Evolutionary conservation across 2,329 filamentous ascomycete species (phyloP).

Genomic region (Fusarium sp.): DNA sequence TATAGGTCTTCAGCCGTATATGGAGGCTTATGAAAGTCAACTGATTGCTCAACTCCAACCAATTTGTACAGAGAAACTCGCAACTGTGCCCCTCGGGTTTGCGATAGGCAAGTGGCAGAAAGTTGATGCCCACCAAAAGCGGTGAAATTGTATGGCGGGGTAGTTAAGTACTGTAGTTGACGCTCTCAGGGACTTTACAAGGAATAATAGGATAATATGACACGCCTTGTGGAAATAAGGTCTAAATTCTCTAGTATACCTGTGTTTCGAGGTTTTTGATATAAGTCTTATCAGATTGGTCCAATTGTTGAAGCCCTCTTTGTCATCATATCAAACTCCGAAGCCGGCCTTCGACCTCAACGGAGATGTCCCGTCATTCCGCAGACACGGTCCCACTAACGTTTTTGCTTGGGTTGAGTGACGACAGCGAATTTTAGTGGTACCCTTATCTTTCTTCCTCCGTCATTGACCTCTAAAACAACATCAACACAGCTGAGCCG

Average conservation of each 20-base stretch:
- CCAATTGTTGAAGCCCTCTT: slow-evolving; percentile 43
- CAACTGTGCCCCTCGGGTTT: slow-evolving; percentile 19
- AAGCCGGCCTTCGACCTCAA: slow-evolving; percentile 41
- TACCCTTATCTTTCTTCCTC: slow-evolving; percentile 30
- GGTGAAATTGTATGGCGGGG: slow-evolving; percentile 46
- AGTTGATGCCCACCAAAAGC: slow-evolving; percentile 43
- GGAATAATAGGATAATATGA: neutral
- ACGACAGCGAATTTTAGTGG: slow-evolving; percentile 41
- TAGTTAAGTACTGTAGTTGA: slow-evolving; percentile 14
- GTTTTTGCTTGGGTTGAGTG: slow-evolving; percentile 30
- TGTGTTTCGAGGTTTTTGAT: slow-evolving; percentile 9
- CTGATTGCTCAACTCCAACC: neutral
- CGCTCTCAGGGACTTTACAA: neutral
- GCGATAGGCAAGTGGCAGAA: slow-evolving; percentile 35
- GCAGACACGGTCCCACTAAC: slow-evolving; percentile 35
- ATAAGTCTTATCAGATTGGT: slow-evolving; percentile 32
- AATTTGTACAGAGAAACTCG: neutral
- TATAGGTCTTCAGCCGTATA: neutral
- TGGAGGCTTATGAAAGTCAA: neutral
- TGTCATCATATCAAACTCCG: slow-evolving; percentile 46
- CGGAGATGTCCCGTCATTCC: slow-evolving; percentile 22
- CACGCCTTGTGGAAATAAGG: neutral
- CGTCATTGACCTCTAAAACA: slow-evolving; percentile 7
- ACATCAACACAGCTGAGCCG: slow-evolving; percentile 4
- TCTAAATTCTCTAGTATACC: neutral